Percentiles rank a stretch among this genome's conserved stretches.
Evolutionary conservation across 805 yeast species (phyloP).

Genomic region (Kodamaea fukazawae): DNA sequence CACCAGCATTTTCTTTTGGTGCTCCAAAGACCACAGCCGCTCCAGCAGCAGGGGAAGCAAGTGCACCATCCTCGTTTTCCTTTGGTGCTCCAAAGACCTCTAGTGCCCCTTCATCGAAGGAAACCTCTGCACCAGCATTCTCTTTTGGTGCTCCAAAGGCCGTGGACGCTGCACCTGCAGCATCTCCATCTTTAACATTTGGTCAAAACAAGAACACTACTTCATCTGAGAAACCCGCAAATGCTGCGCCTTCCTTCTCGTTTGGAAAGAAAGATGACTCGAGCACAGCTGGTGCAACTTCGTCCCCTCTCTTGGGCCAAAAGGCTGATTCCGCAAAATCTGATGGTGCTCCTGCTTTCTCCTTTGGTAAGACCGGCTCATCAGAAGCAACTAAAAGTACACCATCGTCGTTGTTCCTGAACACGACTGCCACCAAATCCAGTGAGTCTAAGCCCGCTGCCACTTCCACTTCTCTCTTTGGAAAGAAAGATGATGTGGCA

Average conservation of each 20-base stretch:
- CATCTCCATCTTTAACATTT: background rate
- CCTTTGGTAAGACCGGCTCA: conserved; percentile 12
- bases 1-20: conserved; percentile 1
- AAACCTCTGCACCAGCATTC: conserved; percentile 9
- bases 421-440: no score
- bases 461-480: no score
- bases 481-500: no score
- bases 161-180: conserved; percentile 14
- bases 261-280: conserved; percentile 19
- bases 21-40: conserved; percentile 17
- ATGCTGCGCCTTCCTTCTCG: conserved; percentile 11
- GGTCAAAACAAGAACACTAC: conserved; percentile 1
- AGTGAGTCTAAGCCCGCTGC: no score
- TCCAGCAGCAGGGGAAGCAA: conserved; percentile 8
- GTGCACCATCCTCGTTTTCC: background rate
- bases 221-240: background rate
- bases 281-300: no score
- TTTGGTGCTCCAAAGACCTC: no score
- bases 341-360: conserved; percentile 9
- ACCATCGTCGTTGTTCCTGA: background rate
- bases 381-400: conserved; percentile 2
- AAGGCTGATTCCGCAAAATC: no score
- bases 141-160: conserved; percentile 21
- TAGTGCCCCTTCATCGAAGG: no score
- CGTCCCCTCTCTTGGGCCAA: no score